Percentiles rank a stretch among this genome's conserved stretches.
Conservation (phyloP, 108 stramenopile species). For the Epithemia pelagica region DNA sequence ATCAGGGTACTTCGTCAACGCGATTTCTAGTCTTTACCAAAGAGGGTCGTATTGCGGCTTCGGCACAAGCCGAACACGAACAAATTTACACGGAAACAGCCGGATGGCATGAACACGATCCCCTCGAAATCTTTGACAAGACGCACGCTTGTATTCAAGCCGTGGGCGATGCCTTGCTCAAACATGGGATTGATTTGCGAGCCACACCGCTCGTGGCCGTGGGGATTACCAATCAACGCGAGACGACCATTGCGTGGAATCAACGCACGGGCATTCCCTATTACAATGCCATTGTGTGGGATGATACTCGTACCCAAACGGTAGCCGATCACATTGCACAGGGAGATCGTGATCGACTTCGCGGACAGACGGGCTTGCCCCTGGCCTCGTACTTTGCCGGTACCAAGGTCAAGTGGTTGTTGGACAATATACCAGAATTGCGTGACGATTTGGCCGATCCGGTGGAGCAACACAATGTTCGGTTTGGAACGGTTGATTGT, state of each 20-base stretch:
- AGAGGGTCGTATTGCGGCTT: conserved; percentile 62
- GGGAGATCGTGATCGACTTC: conserved; percentile 67
- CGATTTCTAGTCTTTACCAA: conserved; percentile 85
- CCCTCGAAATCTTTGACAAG: conserved; percentile 80
- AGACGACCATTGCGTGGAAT: conserved; percentile 96
- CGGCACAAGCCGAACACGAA: conserved; percentile 86
- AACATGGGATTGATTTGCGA: conserved; percentile 13
- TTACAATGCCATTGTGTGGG: conserved; percentile 93
- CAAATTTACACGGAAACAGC: conserved; percentile 74
- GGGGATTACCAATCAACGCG: conserved; percentile 98
- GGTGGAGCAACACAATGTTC: conserved; percentile 35
- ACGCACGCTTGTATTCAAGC: conserved; percentile 38
- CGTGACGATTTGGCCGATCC: conserved; percentile 37
- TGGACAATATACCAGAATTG: conserved; percentile 78
- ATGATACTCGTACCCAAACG: conserved; percentile 80
- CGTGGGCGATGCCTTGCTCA: conserved; percentile 31
- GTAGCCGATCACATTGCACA: conserved; percentile 70
- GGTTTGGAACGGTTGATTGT: conserved; percentile 97
- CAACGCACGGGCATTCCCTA: conserved; percentile 79
- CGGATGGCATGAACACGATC: conserved; percentile 94
- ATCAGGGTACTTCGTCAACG: conserved; percentile 95
- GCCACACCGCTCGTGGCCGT: conserved; percentile 46
- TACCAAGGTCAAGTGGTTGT: conserved; percentile 90
- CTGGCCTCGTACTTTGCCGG: conserved; percentile 95
- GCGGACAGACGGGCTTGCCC: conserved; percentile 86